These are phyloP conservation scores for Aspergillus nidulans DNA, from an alignment of 495 filamentous ascomycete species.

Conservation along the genomic window DNA sequence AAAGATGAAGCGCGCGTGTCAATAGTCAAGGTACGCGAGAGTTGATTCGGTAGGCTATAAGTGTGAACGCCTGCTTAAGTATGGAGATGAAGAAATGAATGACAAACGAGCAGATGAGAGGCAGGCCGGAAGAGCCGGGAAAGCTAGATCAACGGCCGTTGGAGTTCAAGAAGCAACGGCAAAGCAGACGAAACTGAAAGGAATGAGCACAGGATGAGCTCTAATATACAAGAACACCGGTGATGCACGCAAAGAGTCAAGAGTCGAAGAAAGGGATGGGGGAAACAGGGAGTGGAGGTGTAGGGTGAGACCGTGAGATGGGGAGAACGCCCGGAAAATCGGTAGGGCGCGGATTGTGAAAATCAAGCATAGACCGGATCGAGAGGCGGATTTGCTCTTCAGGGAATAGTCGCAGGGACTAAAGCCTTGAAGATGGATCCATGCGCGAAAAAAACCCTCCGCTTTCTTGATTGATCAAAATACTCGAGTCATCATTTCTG, in stretches of 20 bases:
- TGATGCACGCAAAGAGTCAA: background rate
- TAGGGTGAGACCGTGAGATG: no score
- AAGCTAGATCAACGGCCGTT: background rate
- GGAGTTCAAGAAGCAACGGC: background rate
- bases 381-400: slow-evolving; percentile 3
- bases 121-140: background rate
- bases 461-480: background rate
- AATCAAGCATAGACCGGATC: slow-evolving; percentile 2
- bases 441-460: slow-evolving; percentile 7
- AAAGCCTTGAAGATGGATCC: background rate
- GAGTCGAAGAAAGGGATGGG: background rate
- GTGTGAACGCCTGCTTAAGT: background rate
- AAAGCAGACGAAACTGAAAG: background rate
- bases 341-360: slow-evolving; percentile 11
- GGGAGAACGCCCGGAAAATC: background rate
- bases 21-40: background rate
- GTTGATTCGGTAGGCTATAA: background rate
- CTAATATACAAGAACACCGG: background rate
- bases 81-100: background rate
- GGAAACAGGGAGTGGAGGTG: slow-evolving; percentile 4
- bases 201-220: background rate
- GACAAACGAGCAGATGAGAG: background rate
- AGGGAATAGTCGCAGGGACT: slow-evolving; percentile 10
- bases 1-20: background rate
- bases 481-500: background rate